Evolutionary conservation across 345 rosid species (phyloP).

Genomic region (Atalantia buxifolia): DNA sequence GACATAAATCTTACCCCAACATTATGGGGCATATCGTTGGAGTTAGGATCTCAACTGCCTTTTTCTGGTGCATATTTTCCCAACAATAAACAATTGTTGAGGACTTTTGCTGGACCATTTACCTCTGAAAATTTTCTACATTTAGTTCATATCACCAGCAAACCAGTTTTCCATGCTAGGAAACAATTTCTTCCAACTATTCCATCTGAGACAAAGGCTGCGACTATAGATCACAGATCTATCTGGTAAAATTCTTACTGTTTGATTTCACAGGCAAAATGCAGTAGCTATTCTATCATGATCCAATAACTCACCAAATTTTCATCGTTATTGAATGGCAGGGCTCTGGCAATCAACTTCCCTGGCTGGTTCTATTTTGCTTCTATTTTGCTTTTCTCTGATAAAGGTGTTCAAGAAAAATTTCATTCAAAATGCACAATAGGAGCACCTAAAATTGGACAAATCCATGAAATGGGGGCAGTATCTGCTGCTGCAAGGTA

Average conservation of each 20-base stretch:
- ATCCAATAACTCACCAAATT: background rate
- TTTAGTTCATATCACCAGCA: conserved; percentile 37
- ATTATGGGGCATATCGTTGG: conserved; percentile 63
- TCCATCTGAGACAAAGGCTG: conserved; percentile 19
- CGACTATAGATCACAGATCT: conserved; percentile 50
- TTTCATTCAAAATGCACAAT: conserved; percentile 18
- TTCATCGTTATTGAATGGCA: conserved; percentile 28
- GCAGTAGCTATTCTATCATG: background rate
- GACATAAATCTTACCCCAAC: conserved; percentile 62
- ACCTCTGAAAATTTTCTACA: conserved; percentile 32
- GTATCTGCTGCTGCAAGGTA: conserved; percentile 49
- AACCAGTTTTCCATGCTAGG: conserved; percentile 13
- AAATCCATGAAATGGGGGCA: conserved; percentile 24
- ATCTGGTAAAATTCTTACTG: conserved; percentile 45
- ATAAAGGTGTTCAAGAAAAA: conserved; percentile 21
- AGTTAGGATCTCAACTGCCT: conserved; percentile 54
- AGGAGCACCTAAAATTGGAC: conserved; percentile 13
- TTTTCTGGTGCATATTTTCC: conserved; percentile 71
- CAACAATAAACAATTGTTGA: conserved; percentile 31
- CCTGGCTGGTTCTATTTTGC: conserved; percentile 85
- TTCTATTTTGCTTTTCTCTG: conserved; percentile 49
- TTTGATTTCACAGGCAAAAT: background rate
- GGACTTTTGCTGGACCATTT: conserved; percentile 53
- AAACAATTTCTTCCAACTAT: conserved; percentile 18
- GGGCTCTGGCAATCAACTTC: conserved; percentile 79